Base-by-base conservation (phyloP, 805 yeast species). In the Barnettozyma californica region DNA sequence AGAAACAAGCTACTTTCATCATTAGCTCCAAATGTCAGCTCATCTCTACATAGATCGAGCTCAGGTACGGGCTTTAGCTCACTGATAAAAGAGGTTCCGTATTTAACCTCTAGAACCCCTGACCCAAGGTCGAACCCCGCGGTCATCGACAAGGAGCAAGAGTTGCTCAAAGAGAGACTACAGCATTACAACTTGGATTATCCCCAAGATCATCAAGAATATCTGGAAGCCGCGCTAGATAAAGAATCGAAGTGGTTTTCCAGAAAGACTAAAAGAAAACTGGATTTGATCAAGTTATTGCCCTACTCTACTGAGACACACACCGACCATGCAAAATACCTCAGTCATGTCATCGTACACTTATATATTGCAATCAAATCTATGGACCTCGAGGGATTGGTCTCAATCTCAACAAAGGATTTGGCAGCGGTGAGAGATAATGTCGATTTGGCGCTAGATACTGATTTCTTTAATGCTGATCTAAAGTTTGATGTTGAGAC, bases 261-360 rank as follows among this genome's bases (percentile, higher is more conserved):
- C 13, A 62, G 73, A 50, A 53, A 59, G 5, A 60, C 63, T 9
- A 61, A 62, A 35, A 68, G 73, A 35, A 59, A 61, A 23, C 58
- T 69, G 39, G 45, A 60, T 25, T 49, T 69, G 38, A 62, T 61
- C 23, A 66, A 61, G 16, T 59, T 77, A 44, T 70, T 92, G 25
- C 98, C 98, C 0, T 94, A 91, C 64, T 68, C 72, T 39, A 77
- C 84, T 0, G 97, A 89, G 63, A 57, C 79, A 1, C 81, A 80
- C 14, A 68, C 68, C 31, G 95, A 86, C 49, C 85, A 82, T 49
- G 84, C 87, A 16, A 76, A 74, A 46, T 90, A 89, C 57, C 69
- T 92, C 36, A 75, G 87, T 40, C 94, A 85, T 59, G 85, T 92
- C n/a, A 74, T 91, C 29, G 76, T 84, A 2, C 89, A 87, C 64